Base-by-base conservation (phyloP, 148 eudicot genomes). In the Chenopodium formosanum region DNA sequence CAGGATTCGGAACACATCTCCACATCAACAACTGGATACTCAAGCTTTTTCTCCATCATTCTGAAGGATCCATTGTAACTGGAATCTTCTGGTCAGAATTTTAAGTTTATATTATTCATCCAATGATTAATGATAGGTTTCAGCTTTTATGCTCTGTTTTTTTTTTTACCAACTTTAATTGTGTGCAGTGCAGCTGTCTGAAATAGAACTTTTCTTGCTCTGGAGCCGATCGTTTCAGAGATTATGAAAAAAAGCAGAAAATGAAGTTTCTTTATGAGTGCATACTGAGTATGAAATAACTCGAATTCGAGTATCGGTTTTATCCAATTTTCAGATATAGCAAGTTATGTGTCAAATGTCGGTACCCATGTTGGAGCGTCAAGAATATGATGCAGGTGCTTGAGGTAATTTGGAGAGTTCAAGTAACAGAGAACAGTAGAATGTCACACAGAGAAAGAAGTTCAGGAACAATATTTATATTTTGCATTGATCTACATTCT, bases 401-500 rank as follows among this genome's bases (percentile, higher is more conserved):
- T 50, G 16, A 50, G 53, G 13, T 50, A 12, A 50, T 9, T 9
- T 50, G 53, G 53, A 50, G 62, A 14, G 62, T 56, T 4, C 7
- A 56, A 56, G 62, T 56, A 17, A 13, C 60, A 56, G 22, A 2
- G 53, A 13, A 50, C 12, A 56, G 17, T 1, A 56, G 4, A 17
- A 12, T 14, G 62, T 19, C 22, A 56, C 6, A 56, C 20, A 48
- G 12, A 48, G 10, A 68, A 7, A 22, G 22, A 22, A 1, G 65
- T 9, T 22, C 6, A 2, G 34, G 73, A 67, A 53, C 27, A 70
- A 22, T 79, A 29, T 67, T 81, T 5, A 12, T 79, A 29, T 53
- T 68, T 5, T 67, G 34, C 77, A 76, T 60, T 67, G 67, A 46
- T 82, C 60, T 46, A 56, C 17, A 56, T 56, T 56, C 62, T 56